Base-by-base conservation (phyloP, 495 filamentous ascomycete species). In the Hypoxylon intermedium region DNA sequence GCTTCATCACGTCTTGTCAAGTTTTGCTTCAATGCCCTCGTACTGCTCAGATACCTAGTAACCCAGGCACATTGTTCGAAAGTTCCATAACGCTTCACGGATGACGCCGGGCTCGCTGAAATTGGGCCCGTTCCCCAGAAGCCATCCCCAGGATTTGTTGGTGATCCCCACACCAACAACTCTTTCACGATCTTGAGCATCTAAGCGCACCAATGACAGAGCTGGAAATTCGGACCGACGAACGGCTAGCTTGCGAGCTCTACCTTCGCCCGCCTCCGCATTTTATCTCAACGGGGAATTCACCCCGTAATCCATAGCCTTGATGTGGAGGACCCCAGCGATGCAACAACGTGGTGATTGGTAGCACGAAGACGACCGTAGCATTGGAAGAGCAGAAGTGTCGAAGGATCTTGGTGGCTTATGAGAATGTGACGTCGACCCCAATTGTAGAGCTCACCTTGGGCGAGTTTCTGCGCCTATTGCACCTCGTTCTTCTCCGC, bases 381-480 rank as follows among this genome's bases (percentile, higher is more conserved):
- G 21, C 54, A 58, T 64, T 20, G 30, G 18, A 33, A 30, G 26
- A 33, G 28, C n/a, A 38, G 26, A 45, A 51, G 61, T 51, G 21
- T 30, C 9, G 56, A 60, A 65, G 55, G 62, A 60, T 65, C 55
- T 60, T 19, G 38, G 40, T 33, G 42, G 37, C 40, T 23, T 9
- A 47, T 6, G 24, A 51, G 42, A 47, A 65, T 53, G 62, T 60
- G 56, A 65, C 51, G 56, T 60, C 51, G 45, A 54, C 34, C 46
- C 50, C 55, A 59, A 65, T 34, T 24, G 43, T 40, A 13, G 43
- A 58, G 48, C 44, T 61, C 19, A 53, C 58, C 52, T 43, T 13
- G 50, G 51, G 33, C 30, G 45, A 67, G 53, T 65, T 70, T 67
- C 53, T 53, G 67, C 67, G 65, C 67, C 67, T 67, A 70, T 70